Conservation (phyloP, 1,284 basidiomycete species). For the Rhodotorula sp. region DNA sequence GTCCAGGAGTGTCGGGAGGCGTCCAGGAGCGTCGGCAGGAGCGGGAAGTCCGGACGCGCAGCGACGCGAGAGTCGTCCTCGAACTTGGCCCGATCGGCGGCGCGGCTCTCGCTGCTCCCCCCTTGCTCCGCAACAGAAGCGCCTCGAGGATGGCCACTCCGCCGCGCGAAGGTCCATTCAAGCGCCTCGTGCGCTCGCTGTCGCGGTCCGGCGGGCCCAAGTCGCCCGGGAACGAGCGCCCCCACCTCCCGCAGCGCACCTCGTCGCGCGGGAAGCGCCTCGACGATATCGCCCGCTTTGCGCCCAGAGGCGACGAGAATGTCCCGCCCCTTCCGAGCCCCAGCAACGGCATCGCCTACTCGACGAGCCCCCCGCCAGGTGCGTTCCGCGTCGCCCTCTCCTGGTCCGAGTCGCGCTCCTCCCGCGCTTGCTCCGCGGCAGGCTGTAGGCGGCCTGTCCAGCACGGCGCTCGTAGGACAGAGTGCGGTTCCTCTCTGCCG, state of each 20-base stretch:
- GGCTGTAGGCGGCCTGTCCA: too few species aligned
- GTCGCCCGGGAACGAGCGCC: constrained; percentile 4
- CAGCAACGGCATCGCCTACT: background rate
- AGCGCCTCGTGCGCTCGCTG: constrained; percentile 22
- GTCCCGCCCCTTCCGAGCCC: background rate
- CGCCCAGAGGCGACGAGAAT: background rate
- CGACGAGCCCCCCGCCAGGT: constrained; percentile 18
- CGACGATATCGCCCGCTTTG: constrained; percentile 3
- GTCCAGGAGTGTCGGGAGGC: too few species aligned
- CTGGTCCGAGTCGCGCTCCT: background rate
- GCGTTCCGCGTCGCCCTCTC: background rate
- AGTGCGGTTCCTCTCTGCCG: too few species aligned
- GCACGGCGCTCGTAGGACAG: too few species aligned
- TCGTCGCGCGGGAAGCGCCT: constrained; percentile 1
- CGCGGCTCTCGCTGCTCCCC: background rate
- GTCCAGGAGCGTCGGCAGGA: too few species aligned
- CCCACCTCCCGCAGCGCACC: background rate
- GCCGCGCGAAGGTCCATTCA: constrained; percentile 18
- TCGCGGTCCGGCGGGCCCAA: constrained; percentile 14
- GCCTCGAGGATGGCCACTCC: background rate
- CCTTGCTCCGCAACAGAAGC: background rate
- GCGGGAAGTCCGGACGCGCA: too few species aligned
- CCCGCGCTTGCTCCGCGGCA: background rate
- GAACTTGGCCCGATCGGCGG: too few species aligned
- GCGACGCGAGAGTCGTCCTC: too few species aligned